Percentiles rank a stretch among this genome's conserved stretches.
Evolutionary conservation across 2,329 filamentous ascomycete genomes (phyloP).

Genomic region (Juglanconis oblonga): DNA sequence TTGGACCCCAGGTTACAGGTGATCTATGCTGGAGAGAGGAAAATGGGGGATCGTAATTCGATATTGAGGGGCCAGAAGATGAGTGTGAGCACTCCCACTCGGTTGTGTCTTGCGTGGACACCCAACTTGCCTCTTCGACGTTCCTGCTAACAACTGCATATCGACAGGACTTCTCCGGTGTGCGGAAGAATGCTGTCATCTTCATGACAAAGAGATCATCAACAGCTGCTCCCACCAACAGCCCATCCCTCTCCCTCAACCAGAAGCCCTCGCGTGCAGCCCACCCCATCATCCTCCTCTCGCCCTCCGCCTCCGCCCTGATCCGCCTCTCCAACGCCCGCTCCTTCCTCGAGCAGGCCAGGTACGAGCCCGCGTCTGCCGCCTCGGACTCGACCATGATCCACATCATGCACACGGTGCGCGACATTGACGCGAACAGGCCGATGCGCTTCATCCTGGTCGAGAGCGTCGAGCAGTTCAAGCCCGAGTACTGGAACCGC

Average conservation of each 20-base stretch:
- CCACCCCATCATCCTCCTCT: slow-evolving; percentile 93
- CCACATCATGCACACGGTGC: slow-evolving; percentile 76
- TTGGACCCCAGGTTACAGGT: slow-evolving; percentile 79
- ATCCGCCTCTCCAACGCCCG: slow-evolving; percentile 96
- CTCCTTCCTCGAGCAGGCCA: slow-evolving; percentile 82
- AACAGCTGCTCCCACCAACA: slow-evolving; percentile 29
- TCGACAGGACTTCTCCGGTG: slow-evolving; percentile 74
- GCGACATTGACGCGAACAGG: slow-evolving; percentile 64
- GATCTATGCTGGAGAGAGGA: slow-evolving; percentile 88
- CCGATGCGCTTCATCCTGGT: slow-evolving; percentile 93
- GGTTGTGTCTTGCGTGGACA: background rate
- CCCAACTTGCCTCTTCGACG: background rate
- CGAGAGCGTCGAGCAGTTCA: slow-evolving; percentile 90
- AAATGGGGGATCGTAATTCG: slow-evolving; percentile 89
- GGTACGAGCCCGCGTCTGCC: slow-evolving; percentile 76
- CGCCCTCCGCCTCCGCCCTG: slow-evolving; percentile 89
- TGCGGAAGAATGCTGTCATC: slow-evolving; percentile 78
- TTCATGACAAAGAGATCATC: slow-evolving; percentile 65
- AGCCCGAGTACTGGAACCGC: slow-evolving; percentile 94
- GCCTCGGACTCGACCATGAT: slow-evolving; percentile 74
- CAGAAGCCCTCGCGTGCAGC: slow-evolving; percentile 53
- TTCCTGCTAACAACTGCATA: slow-evolving; percentile 28
- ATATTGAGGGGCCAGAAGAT: slow-evolving; percentile 83
- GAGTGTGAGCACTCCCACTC: slow-evolving; percentile 56
- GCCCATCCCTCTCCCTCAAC: slow-evolving; percentile 49